Evolutionary conservation across 139 green algal species (phyloP).

Genomic region (Tetraselmis chui): DNA sequence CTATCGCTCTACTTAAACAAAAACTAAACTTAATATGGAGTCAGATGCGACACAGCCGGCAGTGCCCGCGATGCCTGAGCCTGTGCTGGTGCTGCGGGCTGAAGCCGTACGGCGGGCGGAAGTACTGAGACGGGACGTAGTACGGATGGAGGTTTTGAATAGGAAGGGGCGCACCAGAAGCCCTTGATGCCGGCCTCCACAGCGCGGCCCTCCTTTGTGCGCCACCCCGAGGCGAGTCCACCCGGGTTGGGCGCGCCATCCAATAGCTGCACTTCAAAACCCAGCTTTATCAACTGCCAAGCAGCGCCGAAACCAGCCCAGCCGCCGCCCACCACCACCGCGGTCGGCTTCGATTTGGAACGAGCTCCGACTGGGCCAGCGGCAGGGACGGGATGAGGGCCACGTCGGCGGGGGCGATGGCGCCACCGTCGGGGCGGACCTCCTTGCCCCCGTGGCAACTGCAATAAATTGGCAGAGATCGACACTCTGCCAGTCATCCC

Average conservation of each 20-base stretch:
- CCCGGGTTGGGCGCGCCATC: not conserved
- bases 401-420: too few species aligned
- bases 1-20: too few species aligned
- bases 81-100: not conserved
- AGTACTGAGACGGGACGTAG: not conserved
- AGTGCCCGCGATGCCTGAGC: too few species aligned
- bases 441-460: too few species aligned
- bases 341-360: too few species aligned
- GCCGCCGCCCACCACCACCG: conserved; percentile 6
- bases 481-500: too few species aligned
- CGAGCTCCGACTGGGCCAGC: not conserved
- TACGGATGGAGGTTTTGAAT: not conserved
- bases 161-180: not conserved
- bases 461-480: too few species aligned
- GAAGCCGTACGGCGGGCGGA: not conserved
- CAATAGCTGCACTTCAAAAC: conserved; percentile 1
- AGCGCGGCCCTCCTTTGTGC: not conserved
- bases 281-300: not conserved
- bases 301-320: conserved; percentile 9
- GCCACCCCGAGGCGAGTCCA: not conserved
- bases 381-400: too few species aligned
- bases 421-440: too few species aligned
- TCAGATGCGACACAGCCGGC: too few species aligned
- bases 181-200: conserved; percentile 13
- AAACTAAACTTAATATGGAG: too few species aligned